Percentiles rank a stretch among this genome's conserved stretches.
Evolutionary conservation across 768 basidiomycete species (phyloP).

Genomic region (Calvatia gigantea): DNA sequence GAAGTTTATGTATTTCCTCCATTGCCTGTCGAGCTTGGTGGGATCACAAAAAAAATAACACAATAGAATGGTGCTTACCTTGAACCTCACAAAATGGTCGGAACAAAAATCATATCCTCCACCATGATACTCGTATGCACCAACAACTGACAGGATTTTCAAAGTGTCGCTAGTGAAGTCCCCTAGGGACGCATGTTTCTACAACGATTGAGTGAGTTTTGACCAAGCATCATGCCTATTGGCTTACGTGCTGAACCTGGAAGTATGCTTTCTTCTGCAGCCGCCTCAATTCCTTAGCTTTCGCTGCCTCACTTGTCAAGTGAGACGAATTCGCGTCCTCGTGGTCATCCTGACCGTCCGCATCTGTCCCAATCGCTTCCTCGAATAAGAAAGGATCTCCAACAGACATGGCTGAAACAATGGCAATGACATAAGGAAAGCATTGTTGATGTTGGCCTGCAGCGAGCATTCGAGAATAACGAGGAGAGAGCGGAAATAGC

Average conservation of each 20-base stretch:
- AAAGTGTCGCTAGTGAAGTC: constrained; percentile 81
- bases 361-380: constrained; percentile 51
- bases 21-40: constrained; percentile 61
- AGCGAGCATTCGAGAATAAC: constrained; percentile 95
- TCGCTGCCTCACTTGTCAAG: constrained; percentile 43
- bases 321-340: constrained; percentile 35
- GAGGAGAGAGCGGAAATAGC: constrained; percentile 88
- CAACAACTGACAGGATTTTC: constrained; percentile 87
- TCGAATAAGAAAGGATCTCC: constrained; percentile 95
- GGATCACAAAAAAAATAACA: neutral
- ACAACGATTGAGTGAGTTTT: neutral
- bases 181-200: constrained; percentile 82
- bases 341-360: constrained; percentile 36
- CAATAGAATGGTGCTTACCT: constrained; percentile 45
- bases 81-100: constrained; percentile 86
- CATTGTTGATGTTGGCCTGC: constrained; percentile 82
- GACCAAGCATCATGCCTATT: neutral
- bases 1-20: constrained; percentile 97
- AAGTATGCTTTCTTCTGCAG: constrained; percentile 76
- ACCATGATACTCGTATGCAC: constrained; percentile 92
- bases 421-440: constrained; percentile 85
- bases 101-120: constrained; percentile 78
- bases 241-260: constrained; percentile 68
- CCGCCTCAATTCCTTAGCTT: constrained; percentile 55
- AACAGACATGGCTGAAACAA: constrained; percentile 89